A percentile compares a stretch with the other conserved stretches of the same genome.
Conservation (phyloP, 768 basidiomycete genomes). For the Leccinum ochraceum region DNA sequence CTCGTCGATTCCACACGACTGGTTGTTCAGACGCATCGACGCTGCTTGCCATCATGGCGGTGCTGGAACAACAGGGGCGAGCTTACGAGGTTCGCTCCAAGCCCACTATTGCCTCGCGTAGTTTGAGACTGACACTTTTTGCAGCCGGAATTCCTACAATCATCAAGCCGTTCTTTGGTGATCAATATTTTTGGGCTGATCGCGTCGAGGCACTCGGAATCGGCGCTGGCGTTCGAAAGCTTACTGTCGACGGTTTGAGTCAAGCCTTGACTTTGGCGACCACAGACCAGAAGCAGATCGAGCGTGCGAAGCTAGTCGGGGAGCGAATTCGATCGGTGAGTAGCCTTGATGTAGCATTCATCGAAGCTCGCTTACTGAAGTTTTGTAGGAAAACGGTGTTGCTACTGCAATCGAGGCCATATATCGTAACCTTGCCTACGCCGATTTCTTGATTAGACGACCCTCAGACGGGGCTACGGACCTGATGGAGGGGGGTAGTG, state of each 20-base stretch:
- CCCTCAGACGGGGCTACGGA: constrained; percentile 29
- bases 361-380: constrained; percentile 4
- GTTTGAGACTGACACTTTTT: constrained; percentile 4
- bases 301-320: constrained; percentile 80
- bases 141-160: constrained; percentile 92
- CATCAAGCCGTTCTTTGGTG: constrained; percentile 97
- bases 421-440: constrained; percentile 95
- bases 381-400: constrained; percentile 89
- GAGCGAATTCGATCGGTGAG: constrained; percentile 83
- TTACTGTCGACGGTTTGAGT: constrained; percentile 75
- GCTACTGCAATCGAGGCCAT: constrained; percentile 91
- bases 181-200: constrained; percentile 98
- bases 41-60: constrained; percentile 99
- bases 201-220: constrained; percentile 96
- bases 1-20: constrained; percentile 89
- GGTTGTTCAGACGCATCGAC: constrained; percentile 91
- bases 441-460: constrained; percentile 81
- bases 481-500: constrained; percentile 12
- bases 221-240: constrained; percentile 83
- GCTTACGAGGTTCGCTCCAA: constrained; percentile 69
- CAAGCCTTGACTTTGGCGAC: constrained; percentile 83
- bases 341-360: neutral
- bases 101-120: neutral
- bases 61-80: constrained; percentile 94
- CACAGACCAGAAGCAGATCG: constrained; percentile 85